Evolutionary conservation across 805 yeast species (phyloP), one percentile per base, ranked within the genome.

Genomic region (Lipomyces mesembrius): DNA sequence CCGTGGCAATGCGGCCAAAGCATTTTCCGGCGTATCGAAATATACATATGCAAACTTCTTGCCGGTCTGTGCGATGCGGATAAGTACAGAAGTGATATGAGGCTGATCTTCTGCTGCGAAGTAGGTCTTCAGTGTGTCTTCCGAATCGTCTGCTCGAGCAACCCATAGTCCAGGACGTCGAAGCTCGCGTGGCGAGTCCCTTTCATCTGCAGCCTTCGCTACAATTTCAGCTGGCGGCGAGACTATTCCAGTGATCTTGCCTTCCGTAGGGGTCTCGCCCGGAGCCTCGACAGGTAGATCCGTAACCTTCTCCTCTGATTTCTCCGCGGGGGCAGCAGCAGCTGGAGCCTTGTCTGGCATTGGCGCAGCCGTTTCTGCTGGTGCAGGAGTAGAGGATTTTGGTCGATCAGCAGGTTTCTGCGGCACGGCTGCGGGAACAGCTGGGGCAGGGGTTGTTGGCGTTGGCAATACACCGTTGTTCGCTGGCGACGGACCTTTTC

Each of bases 151-250:
- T 55, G 79, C 82, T 3, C 75, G 75, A 49, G 79, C 75, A 70
- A 80, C 74, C 81, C 81, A 80, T 27, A 80, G 72, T 2, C 81
- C 83, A 7, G 79, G 80, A 11, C 71, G 68, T 14, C 57, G 49
- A 2, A 62, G 43, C 25, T 32, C 51, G 14, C 56, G 65, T 17
- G 59, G 14, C 9, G 63, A 54, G 49, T 34, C 61, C 35, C 35
- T 34, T n/a, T 27, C 29, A 22, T 29, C 25, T 6, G 14, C 62
- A 17, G 37, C 70, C 71, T 27, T 57, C 62, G 54, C 58, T 66
- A 49, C 43, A 60, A 54, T 51, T 55, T 59, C 59, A 20, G 43
- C 66, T 25, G 66, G 55, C 12, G 63, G 37, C 34, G 63, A 29
- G n/a, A 59, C 20, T 37, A 56, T 46, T 39, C 51, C 54, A 6